Base-by-base conservation (phyloP, 176 grass and related monocot species). In the Lolium rigidum region DNA sequence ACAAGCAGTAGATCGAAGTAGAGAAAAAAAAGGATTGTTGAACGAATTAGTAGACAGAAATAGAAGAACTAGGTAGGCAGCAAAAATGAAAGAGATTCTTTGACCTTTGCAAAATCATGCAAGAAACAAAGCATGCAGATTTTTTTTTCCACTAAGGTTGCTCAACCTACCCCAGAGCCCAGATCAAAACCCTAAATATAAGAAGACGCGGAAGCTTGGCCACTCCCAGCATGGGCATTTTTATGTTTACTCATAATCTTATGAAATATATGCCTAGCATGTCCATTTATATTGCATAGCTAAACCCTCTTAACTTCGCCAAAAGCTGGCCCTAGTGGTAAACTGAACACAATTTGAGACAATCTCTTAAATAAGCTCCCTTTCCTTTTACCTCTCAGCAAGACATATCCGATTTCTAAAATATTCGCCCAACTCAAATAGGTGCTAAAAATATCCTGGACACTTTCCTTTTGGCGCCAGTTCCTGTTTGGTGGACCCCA, bases 341-440 rank as follows among this genome's bases (percentile, higher is more conserved):
- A 26, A 49, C 46, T 26, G 3, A 74, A 74, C 47, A 49, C 21
- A 47, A 50, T 49, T 4, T 14, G 71, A 26, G 24, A 50, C 43
- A 74, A 35, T 35, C 21, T 74, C 46, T 74, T 51, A 74, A 74
- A 74, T 74, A 74, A 74, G 16, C 6, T 17, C 22, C 28, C 71
- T 74, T 74, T 24, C 46, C 71, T 50, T 50, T 26, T 17, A 74
- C 47, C 50, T 74, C n/a, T 73, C 70, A 73, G n/a, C 6, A 73
- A 72, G 39, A 22, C 69, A 72, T 47, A n/a, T 73, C 70, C 8
- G n/a, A 49, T 74, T 74, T 26, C 21, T 15, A 49, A 50, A 50
- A 74, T 74, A 74, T 74, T 74, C 4, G 12, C 46, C 68, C n/a
- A 14, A 49, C 70, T 74, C 70, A 74, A 74, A 74, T 74, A 74